phyloP scores from a whole-genome alignment of 2,329 filamentous ascomycete genomes.

The Aspergillus glaucus region DNA sequence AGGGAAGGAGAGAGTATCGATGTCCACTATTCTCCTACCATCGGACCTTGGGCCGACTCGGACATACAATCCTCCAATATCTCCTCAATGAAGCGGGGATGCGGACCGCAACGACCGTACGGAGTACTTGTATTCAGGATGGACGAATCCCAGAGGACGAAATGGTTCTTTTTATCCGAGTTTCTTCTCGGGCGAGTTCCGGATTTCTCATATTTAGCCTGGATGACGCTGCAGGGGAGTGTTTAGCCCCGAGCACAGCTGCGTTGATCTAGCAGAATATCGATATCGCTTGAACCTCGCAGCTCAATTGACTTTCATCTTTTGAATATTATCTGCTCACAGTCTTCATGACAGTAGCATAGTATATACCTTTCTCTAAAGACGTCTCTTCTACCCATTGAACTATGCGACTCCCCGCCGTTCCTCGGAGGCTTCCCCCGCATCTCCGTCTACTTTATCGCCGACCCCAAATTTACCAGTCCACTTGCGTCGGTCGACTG shows the following conservation, averaged over 20 bases:
- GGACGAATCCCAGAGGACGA: neutral
- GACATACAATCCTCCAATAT: too few relatives aligned
- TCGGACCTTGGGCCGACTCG: too few relatives aligned
- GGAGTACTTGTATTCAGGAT: neutral
- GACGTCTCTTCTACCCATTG: neutral
- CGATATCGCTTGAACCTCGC: too few relatives aligned
- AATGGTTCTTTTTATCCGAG: neutral
- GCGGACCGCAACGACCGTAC: neutral
- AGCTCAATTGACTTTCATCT: too few relatives aligned
- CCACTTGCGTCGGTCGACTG: slow-evolving; percentile 9
- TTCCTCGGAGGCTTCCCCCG: slow-evolving; percentile 21
- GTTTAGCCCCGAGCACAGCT: neutral
- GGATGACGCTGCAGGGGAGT: neutral
- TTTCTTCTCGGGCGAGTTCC: slow-evolving; percentile 12
- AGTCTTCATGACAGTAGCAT: neutral
- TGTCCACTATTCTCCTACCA: too few relatives aligned
- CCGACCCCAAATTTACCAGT: slow-evolving; percentile 5
- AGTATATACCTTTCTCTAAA: neutral
- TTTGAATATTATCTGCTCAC: too few relatives aligned
- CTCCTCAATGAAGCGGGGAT: too few relatives aligned
- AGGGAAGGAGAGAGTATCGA: too few relatives aligned
- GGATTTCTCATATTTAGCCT: slow-evolving; percentile 3
- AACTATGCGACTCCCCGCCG: slow-evolving; percentile 17
- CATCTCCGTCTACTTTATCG: slow-evolving; percentile 18
- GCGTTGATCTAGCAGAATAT: neutral